Percentiles rank a stretch among this genome's conserved stretches.
phyloP scores from a whole-genome alignment of 306 rosid genomes.

The Malus sylvestris region DNA sequence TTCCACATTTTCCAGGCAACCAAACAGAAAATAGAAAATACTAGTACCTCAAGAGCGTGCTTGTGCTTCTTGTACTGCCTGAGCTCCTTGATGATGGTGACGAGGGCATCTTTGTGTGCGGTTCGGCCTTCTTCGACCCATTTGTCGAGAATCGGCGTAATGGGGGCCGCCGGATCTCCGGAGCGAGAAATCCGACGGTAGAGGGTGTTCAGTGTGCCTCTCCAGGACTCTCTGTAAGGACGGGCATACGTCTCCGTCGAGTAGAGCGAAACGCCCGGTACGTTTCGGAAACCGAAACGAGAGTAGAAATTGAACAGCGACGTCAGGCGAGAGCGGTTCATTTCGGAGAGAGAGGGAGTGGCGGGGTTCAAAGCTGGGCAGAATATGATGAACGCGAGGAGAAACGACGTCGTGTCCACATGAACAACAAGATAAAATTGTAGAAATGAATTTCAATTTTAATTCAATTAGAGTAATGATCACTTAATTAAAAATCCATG shows the following conservation, averaged over 20 bases:
- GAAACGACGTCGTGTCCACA: not conserved
- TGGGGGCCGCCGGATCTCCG: not conserved
- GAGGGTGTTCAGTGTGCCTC: not conserved
- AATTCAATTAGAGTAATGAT: too few species aligned
- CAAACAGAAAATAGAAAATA: not conserved
- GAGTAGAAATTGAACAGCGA: not conserved
- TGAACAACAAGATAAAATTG: too few species aligned
- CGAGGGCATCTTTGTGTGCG: not conserved
- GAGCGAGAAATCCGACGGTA: constrained; percentile 13
- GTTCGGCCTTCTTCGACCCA: constrained; percentile 9
- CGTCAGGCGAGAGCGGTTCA: not conserved
- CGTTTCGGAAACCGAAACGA: constrained; percentile 10
- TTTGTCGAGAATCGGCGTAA: constrained; percentile 14
- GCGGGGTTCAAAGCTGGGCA: not conserved
- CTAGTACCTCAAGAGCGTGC: constrained; percentile 28
- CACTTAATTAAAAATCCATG: too few species aligned
- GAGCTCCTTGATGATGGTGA: constrained; percentile 13
- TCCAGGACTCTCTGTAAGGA: not conserved
- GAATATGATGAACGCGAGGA: not conserved
- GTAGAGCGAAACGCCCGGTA: not conserved
- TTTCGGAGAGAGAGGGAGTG: not conserved
- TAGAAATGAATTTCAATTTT: accelerated
- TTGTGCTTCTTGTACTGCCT: not conserved
- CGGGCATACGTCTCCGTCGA: not conserved
- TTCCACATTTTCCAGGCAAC: not conserved